phyloP scores from a whole-genome alignment of 805 yeast species.

The Candida easanensis region DNA sequence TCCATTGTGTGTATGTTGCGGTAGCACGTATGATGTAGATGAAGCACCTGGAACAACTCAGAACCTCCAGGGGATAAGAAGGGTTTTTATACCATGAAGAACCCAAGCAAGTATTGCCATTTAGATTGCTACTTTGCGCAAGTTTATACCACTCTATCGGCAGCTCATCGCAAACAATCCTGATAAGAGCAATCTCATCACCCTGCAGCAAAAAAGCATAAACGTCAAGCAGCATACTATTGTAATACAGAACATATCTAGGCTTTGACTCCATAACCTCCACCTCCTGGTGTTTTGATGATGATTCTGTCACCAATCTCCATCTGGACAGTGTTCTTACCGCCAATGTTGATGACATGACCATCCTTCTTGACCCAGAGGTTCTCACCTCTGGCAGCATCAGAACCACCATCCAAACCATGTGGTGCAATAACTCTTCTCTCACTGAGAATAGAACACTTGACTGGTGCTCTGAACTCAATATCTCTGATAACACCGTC shows the following conservation, averaged over 20 bases:
- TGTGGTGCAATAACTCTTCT: constrained; percentile 83
- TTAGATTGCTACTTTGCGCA: too few species aligned
- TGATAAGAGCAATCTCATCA: too few species aligned
- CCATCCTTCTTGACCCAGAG: constrained; percentile 42
- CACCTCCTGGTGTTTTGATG: constrained; percentile 83
- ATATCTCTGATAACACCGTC: constrained; percentile 84
- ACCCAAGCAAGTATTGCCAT: too few species aligned
- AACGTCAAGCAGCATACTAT: too few species aligned
- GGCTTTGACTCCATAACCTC: constrained; percentile 58
- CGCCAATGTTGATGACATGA: constrained; percentile 54
- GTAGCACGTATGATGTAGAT: not conserved
- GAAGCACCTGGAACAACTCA: too few species aligned
- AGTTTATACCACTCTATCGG: too few species aligned
- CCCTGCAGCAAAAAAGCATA: too few species aligned
- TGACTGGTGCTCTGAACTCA: constrained; percentile 69
- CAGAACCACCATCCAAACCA: constrained; percentile 80
- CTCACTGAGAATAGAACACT: constrained; percentile 81
- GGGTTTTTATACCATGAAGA: too few species aligned
- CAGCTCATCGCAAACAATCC: too few species aligned
- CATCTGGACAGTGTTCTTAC: constrained; percentile 61
- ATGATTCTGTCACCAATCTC: constrained; percentile 63
- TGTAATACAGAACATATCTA: not conserved
- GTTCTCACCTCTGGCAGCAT: constrained; percentile 72
- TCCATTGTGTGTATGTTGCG: constrained; percentile 1
- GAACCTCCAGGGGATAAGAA: too few species aligned